These are phyloP conservation scores for Rubia occidens DNA, from an alignment of 305 asterid genomes.

Conservation along the genomic window DNA sequence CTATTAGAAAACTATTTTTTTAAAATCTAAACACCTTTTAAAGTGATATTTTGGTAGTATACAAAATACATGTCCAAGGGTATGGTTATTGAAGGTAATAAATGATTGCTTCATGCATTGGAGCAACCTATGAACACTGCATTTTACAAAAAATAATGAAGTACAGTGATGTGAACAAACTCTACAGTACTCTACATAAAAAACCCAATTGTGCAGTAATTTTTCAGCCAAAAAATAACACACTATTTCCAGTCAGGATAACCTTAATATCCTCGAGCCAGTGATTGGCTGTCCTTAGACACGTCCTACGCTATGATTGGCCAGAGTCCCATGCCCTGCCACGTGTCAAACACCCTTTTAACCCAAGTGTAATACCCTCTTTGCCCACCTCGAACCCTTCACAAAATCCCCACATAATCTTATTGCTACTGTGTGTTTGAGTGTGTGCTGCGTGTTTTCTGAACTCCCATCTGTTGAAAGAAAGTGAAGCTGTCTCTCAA, in stretches of 20 bases:
- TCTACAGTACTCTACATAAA: background rate
- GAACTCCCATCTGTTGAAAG: slow-evolving; percentile 15
- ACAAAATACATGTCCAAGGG: too few species aligned
- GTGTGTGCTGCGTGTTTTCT: slow-evolving; percentile 23
- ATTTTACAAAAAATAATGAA: background rate
- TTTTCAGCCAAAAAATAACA: slow-evolving; percentile 16
- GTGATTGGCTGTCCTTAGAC: slow-evolving; percentile 58
- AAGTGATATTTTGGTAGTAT: too few species aligned
- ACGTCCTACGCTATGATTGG: slow-evolving; percentile 75
- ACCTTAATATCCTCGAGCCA: slow-evolving; percentile 76
- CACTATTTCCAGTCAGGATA: slow-evolving; percentile 31
- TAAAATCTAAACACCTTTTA: too few species aligned
- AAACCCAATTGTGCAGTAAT: slow-evolving; percentile 22
- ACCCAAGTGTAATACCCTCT: slow-evolving; percentile 37
- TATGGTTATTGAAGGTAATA: background rate
- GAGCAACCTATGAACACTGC: background rate
- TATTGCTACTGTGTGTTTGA: slow-evolving; percentile 30
- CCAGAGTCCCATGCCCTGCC: slow-evolving; percentile 25
- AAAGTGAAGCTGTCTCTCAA: slow-evolving; percentile 19
- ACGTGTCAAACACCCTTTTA: slow-evolving; percentile 29
- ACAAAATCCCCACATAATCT: slow-evolving; percentile 44
- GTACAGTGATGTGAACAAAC: slow-evolving; percentile 5
- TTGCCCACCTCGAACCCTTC: slow-evolving; percentile 53
- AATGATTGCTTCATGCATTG: background rate
- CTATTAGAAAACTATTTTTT: too few species aligned